Base-by-base conservation (phyloP, 176 grass and related monocot species). In the Carex littledalei region DNA sequence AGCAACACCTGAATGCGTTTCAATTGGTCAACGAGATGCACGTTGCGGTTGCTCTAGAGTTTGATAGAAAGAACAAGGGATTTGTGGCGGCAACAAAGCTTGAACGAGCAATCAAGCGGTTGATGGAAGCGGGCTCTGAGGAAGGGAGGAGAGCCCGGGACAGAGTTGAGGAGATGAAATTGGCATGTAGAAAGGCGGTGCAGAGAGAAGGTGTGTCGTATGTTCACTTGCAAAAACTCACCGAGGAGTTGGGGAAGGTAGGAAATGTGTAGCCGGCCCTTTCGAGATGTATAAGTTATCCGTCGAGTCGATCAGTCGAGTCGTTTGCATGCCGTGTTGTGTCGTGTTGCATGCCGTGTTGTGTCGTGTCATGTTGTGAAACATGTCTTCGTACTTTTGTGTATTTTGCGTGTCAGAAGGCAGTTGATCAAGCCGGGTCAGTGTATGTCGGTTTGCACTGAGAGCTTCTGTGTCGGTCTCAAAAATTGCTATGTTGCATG, bases 1-100 rank as follows among this genome's bases (percentile, higher is more conserved):
- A 83, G 80, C 80, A 67, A 20, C 80, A 83, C 61, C 58, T 83
- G 37, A 83, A 83, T 52, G 80, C 80, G 12, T 83, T 83, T 14
- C 4, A 18, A 37, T 29, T 83, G 80, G 80, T 67, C 21, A 66
- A 83, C 3, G 61, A 83, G 60, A 66, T 82, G 61, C 63, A 29
- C 18, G 80, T 83, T 3, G 80, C 80, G 1, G 61, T 83, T 12
- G 21, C 26, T 29, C 37, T 67, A 6, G 8, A 52, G 13, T 8
- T 70, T 8, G 85, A 86, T 41, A 81, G 76, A 35, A 81, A 67
- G 61, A 80, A 56, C 16, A 68, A 80, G 0, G 77, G 77, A 3
- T 86, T 68, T 8, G 75, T 86, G 21, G 57, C 32, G 1, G 85
- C 85, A 24, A 15, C 10, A n/a, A 76, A 86, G 16, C 43, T 86